Evolutionary conservation across 2,329 filamentous ascomycete species (phyloP).

Genomic region (Ophiostoma montium): DNA sequence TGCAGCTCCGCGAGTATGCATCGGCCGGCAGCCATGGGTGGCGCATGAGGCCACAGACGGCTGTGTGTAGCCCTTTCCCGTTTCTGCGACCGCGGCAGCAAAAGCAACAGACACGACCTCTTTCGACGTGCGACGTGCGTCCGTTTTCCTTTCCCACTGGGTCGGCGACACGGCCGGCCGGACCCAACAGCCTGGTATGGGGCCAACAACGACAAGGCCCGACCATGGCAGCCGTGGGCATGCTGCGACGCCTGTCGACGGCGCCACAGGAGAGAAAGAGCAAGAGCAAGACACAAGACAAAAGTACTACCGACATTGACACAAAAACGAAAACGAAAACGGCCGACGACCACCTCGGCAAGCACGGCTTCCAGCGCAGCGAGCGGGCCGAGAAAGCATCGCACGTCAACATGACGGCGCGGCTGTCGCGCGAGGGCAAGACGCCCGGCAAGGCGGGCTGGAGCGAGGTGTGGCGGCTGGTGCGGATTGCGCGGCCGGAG

Average conservation of each 20-base stretch:
- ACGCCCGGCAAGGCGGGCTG: slow-evolving; percentile 42
- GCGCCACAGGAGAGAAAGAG: neutral
- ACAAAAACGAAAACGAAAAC: too few relatives aligned
- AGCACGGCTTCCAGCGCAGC: slow-evolving; percentile 30
- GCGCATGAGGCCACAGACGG: too few relatives aligned
- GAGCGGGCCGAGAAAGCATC: slow-evolving; percentile 79
- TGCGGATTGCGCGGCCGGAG: slow-evolving; percentile 83
- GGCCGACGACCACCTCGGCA: slow-evolving; percentile 12
- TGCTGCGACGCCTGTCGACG: slow-evolving; percentile 9
- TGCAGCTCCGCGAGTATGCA: slow-evolving; percentile 11
- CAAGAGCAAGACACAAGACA: slow-evolving; percentile 15
- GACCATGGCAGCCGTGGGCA: neutral
- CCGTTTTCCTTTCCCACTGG: too few relatives aligned
- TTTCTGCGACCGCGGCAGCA: slow-evolving; percentile 1
- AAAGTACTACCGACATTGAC: slow-evolving; percentile 21
- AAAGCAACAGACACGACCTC: neutral
- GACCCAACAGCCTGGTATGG: slow-evolving; percentile 6
- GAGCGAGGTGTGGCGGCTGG: slow-evolving; percentile 68
- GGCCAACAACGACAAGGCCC: neutral
- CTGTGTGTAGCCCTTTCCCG: neutral
- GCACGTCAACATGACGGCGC: slow-evolving; percentile 78
- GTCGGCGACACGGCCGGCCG: neutral
- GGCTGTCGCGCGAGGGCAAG: slow-evolving; percentile 70
- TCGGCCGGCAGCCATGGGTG: slow-evolving; percentile 1
- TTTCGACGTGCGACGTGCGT: too few relatives aligned